Base-by-base conservation (phyloP, 139 green algal genomes). In the Tetradesmus obliquus region DNA sequence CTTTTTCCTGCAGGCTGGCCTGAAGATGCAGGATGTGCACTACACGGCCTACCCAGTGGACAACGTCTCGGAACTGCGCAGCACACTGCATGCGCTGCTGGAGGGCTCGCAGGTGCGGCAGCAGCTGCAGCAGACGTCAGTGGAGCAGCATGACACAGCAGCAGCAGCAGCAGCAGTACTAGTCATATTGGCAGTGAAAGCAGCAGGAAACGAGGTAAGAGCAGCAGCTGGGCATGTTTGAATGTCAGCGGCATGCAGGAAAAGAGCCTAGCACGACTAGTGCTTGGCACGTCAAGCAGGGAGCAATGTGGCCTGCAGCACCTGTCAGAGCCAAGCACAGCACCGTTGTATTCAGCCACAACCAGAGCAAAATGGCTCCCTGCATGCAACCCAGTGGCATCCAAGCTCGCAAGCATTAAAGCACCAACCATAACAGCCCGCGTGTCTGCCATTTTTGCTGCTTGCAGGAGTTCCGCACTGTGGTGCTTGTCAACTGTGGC, bases 401-500 rank as follows among this genome's bases (percentile, higher is more conserved):
- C 3, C n/a, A 83, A 53, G 58, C 10, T 5, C 10, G 1, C 53
- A 17, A 45, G 87, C 51, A 5, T 7, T 3, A 24, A 54, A 10
- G 76, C 53, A 4, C 3, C 79, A 13, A 15, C 79, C 12, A 3
- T 20, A 19, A 82, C 10, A 19, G 60, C 12, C 12, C 60, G 12
- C 15, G 1, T 80, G 74, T 5, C 24, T 17, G 7, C 8, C 8
- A 71, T 10, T 71, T 71, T 71, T 10, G n/a, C 8, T 55, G n/a
- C 2, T 54, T 17, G 51, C 89, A 97, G 92, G 89, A 95, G 51
- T 45, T 96, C 24, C 94, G 95, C 12, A 96, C 94, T 2, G 92
- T 97, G 3, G 87, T 99, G 22, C 91, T 99, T 0, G 93, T 99
- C n/a, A 99, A 99, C 91, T 99, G 97, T 91, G 97, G 97, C 6